phyloP scores from a whole-genome alignment of 257 asterid genomes.

The Solanum stenotomum region DNA sequence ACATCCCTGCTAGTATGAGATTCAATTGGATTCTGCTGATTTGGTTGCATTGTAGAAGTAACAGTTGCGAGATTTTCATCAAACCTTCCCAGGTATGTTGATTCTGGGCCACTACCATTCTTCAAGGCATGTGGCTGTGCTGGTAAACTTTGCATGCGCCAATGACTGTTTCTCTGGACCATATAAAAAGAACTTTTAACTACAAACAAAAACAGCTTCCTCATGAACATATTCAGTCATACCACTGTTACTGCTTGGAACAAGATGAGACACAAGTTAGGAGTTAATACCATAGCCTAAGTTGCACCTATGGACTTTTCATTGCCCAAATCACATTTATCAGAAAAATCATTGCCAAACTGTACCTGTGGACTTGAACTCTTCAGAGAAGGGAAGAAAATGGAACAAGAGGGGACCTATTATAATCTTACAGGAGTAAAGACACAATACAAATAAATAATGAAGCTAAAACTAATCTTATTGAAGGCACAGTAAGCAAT shows the following conservation, averaged over 20 bases:
- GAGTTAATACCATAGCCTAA: background rate
- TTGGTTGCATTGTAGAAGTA: conserved; percentile 37
- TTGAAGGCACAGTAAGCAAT: background rate
- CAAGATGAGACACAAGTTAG: background rate
- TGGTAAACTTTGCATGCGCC: conserved; percentile 56
- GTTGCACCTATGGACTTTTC: background rate
- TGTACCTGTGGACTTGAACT: background rate
- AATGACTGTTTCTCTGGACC: conserved; percentile 80
- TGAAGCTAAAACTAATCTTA: background rate
- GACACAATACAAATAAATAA: background rate
- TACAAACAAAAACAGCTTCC: background rate
- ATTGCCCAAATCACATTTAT: background rate
- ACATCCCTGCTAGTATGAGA: conserved; percentile 43
- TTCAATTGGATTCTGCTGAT: conserved; percentile 47
- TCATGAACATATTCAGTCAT: background rate
- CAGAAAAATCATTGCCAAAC: background rate
- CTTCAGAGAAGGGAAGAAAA: background rate
- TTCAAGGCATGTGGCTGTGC: conserved; percentile 49
- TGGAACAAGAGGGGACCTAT: background rate
- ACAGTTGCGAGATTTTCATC: conserved; percentile 41
- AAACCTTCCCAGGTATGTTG: conserved; percentile 39
- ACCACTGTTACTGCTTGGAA: background rate
- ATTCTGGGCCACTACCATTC: conserved; percentile 36
- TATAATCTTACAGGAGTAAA: background rate
- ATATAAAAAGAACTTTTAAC: conserved; percentile 7